These are phyloP conservation scores for Peniophora sp. DNA, from an alignment of 1,284 basidiomycete species.

Conservation along the genomic window DNA sequence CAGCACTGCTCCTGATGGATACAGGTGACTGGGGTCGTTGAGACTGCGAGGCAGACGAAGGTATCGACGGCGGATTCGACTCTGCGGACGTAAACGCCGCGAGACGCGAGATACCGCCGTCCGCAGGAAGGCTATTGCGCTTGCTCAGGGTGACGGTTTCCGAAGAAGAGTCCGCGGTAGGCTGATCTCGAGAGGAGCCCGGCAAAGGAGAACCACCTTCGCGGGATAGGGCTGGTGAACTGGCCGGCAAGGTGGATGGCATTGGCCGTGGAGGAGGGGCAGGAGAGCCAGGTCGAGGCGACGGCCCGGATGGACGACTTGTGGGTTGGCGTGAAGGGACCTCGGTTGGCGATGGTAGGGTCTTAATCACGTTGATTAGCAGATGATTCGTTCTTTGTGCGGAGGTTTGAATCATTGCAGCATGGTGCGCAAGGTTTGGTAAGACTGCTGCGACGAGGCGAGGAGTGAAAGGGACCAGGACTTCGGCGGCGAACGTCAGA, in stretches of 20 bases:
- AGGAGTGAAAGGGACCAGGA: conserved; percentile 93
- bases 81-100: conserved; percentile 4
- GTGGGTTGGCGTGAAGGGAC: conserved; percentile 31
- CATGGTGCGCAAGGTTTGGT: conserved; percentile 90
- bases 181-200: not conserved
- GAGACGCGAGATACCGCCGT: conserved; percentile 3
- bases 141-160: conserved; percentile 5
- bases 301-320: conserved; percentile 39
- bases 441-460: conserved; percentile 88
- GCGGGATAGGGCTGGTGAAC: not conserved
- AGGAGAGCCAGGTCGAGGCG: conserved; percentile 29
- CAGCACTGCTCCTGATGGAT: conserved; percentile 20
- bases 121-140: conserved; percentile 8
- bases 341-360: conserved; percentile 67
- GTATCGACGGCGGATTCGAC: not conserved
- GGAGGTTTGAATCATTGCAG: conserved; percentile 80
- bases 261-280: conserved; percentile 12
- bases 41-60: conserved; percentile 3
- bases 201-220: not conserved
- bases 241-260: not conserved
- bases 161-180: not conserved
- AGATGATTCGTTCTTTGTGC: conserved; percentile 85
- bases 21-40: conserved; percentile 26
- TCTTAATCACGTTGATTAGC: conserved; percentile 81
- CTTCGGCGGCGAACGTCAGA: conserved; percentile 80